Conservation (phyloP, 768 basidiomycete species). For the Termitomyces sp. region DNA sequence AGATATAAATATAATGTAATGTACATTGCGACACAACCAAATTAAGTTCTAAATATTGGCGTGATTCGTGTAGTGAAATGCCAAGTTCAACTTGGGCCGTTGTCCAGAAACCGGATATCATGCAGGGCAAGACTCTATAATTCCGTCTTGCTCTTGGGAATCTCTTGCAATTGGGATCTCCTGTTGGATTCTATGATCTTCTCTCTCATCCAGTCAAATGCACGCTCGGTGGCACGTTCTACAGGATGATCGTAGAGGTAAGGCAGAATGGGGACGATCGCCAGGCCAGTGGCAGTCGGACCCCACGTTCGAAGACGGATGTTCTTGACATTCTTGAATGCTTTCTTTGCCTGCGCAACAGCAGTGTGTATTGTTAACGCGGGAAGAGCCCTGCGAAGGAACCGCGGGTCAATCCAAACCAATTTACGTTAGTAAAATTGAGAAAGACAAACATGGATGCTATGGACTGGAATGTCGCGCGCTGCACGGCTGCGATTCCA, state of each 20-base stretch:
- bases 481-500: slow-evolving; percentile 68
- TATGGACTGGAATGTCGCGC: slow-evolving; percentile 76
- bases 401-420: slow-evolving; percentile 7
- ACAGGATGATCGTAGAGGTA: slow-evolving; percentile 81
- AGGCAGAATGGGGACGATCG: slow-evolving; percentile 70
- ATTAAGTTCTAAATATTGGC: neutral
- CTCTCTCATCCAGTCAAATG: slow-evolving; percentile 69
- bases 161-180: slow-evolving; percentile 2
- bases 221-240: slow-evolving; percentile 62
- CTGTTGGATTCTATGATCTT: slow-evolving; percentile 42
- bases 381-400: slow-evolving; percentile 62
- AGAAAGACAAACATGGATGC: slow-evolving; percentile 66
- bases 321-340: slow-evolving; percentile 57
- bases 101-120: neutral
- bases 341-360: slow-evolving; percentile 69
- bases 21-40: slow-evolving; percentile 6
- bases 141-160: slow-evolving; percentile 13
- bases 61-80: neutral
- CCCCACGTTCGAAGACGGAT: slow-evolving; percentile 67
- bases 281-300: slow-evolving; percentile 69
- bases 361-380: slow-evolving; percentile 85
- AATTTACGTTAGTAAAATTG: neutral
- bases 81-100: neutral
- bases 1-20: slow-evolving; percentile 12
- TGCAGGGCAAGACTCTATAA: slow-evolving; percentile 3